Evolutionary conservation across 805 yeast species (phyloP), one percentile per base, ranked within the genome.

Genomic region (Wickerhamiella spandovensis): DNA sequence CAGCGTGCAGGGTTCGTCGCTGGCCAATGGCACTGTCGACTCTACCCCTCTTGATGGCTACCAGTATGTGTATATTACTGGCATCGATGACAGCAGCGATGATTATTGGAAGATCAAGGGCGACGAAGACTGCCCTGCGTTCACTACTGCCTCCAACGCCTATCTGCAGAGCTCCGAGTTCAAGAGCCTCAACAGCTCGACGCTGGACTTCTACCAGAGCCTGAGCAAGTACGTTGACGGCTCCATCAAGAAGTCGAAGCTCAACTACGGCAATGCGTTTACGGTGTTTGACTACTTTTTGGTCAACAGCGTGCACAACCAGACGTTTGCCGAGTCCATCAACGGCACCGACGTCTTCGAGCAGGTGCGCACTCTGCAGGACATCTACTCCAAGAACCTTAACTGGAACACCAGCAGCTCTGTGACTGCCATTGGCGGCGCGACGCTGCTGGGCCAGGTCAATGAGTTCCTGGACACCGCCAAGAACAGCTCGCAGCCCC

Each of bases 51-150:
- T 69, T 30, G 61, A 61, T 48, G 76, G 75, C 10, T 72, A 72
- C 58, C 78, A 74, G 60, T 73, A 73, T 51, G 74, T 72, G 13
- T 63, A 64, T 51, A 62, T 68, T 57, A 67, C 66, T 48, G 61
- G 67, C 32, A 67, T 68, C 53, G 65, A 62, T 46, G 61, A 59
- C 18, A 63, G 58, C 13, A 64, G 74, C 10, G 66, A 63, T n/a
- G 61, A 66, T 25, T 64, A 63, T 54, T 69, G 72, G 59, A 67
- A 69, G 69, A 62, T 68, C 48, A 64, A 68, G 54, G 77, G 76
- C 46, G 72, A 68, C 52, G 67, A 48, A 9, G 56, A 62, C 50
- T 73, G 78, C 62, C 75, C 76, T 20, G 58, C 66, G 9, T 62
- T 64, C 41, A 64, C 59, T 46, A 56, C 44, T 8, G 74, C 75